phyloP scores from a whole-genome alignment of 139 green algal genomes.

The Micromonas commoda region DNA sequence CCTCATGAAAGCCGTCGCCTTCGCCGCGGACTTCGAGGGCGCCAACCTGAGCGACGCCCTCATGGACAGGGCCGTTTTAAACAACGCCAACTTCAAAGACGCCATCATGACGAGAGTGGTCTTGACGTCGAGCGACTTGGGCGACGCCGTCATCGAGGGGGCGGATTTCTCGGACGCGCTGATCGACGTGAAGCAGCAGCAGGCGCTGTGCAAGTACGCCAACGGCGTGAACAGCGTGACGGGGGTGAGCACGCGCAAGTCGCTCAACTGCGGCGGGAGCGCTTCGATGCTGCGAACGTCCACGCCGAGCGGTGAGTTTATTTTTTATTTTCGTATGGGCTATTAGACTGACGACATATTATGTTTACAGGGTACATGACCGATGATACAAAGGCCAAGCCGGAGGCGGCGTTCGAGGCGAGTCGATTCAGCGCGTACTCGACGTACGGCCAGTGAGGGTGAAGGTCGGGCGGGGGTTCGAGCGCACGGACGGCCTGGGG shows the following conservation, averaged over 20 bases:
- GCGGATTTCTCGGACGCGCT: constrained; percentile 88
- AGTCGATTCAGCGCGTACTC: constrained; percentile 4
- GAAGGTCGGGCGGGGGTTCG: too few relatives aligned
- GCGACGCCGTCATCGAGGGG: constrained; percentile 46
- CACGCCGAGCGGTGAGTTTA: too few relatives aligned
- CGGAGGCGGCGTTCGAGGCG: constrained; percentile 15
- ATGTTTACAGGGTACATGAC: constrained; percentile 29
- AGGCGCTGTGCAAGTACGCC: constrained; percentile 69
- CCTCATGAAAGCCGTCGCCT: constrained; percentile 33
- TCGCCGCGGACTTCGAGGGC: constrained; percentile 22
- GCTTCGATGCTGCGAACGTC: not conserved
- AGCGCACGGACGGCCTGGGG: too few relatives aligned
- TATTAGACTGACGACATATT: too few relatives aligned
- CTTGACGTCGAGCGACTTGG: constrained; percentile 26
- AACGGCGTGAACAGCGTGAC: constrained; percentile 67
- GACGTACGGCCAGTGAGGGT: not conserved
- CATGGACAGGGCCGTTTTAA: constrained; percentile 32
- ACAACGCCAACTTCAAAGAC: constrained; percentile 27
- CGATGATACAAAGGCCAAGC: constrained; percentile 3
- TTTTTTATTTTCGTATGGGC: too few relatives aligned
- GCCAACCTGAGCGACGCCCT: constrained; percentile 32
- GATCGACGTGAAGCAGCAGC: constrained; percentile 74
- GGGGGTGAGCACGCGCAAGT: constrained; percentile 66
- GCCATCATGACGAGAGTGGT: constrained; percentile 25
- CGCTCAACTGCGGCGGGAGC: constrained; percentile 60